Evolutionary conservation across 2,329 filamentous ascomycete genomes (phyloP).

Genomic region (Colletotrichum ledebouriae): DNA sequence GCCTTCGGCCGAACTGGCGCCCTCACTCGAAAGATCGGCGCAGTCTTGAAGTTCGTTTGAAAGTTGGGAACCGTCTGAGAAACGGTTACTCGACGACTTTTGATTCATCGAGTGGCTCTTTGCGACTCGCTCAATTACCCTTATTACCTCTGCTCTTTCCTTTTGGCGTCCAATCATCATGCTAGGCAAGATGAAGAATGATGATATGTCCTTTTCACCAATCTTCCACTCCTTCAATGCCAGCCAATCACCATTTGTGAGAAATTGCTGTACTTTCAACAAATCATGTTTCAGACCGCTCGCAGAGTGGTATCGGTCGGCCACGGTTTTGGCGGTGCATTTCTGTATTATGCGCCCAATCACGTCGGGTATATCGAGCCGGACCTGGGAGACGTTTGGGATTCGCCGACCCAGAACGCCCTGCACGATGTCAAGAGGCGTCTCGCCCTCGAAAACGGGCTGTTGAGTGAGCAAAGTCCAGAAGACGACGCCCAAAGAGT

Average conservation of each 20-base stretch:
- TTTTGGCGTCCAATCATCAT: slow-evolving; percentile 83
- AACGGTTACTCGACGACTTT: slow-evolving; percentile 58
- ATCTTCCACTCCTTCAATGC: slow-evolving; percentile 81
- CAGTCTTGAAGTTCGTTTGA: slow-evolving; percentile 63
- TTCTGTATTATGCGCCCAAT: slow-evolving; percentile 88
- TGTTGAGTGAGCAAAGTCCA: slow-evolving; percentile 87
- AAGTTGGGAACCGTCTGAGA: slow-evolving; percentile 68
- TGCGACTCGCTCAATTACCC: slow-evolving; percentile 82
- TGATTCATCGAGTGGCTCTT: slow-evolving; percentile 69
- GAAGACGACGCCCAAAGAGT: slow-evolving; percentile 89
- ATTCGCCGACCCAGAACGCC: slow-evolving; percentile 86
- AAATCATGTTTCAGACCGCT: slow-evolving; percentile 89
- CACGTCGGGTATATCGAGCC: slow-evolving; percentile 87
- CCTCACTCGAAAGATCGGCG: slow-evolving; percentile 71
- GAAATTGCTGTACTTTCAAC: slow-evolving; percentile 77
- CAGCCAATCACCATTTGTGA: slow-evolving; percentile 80
- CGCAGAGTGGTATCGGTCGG: slow-evolving; percentile 89
- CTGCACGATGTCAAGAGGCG: slow-evolving; percentile 91
- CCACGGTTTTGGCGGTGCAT: slow-evolving; percentile 90
- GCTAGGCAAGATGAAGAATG: slow-evolving; percentile 88
- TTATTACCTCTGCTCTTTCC: slow-evolving; percentile 78
- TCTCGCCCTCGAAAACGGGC: slow-evolving; percentile 82
- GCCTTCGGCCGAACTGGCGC: slow-evolving; percentile 69
- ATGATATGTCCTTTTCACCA: slow-evolving; percentile 88
- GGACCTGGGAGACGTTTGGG: slow-evolving; percentile 79